phyloP scores from a whole-genome alignment of 2,329 filamentous ascomycete genomes.

The Amauroascus niger region DNA sequence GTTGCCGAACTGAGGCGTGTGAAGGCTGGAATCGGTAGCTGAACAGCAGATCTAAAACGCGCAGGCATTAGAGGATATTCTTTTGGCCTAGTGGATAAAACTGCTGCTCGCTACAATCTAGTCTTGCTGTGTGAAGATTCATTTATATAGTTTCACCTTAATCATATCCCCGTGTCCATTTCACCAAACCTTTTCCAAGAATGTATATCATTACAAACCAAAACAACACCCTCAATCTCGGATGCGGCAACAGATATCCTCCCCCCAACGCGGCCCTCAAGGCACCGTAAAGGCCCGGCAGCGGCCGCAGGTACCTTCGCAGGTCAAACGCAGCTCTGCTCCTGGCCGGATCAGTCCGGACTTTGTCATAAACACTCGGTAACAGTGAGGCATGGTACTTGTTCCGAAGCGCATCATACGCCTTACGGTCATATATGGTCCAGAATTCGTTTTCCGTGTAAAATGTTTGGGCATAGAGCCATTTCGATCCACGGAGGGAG shows the following conservation, averaged over 20 bases:
- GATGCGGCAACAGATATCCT: conserved; percentile 6
- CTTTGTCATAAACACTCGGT: conserved; percentile 34
- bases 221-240: background rate
- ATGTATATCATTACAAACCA: background rate
- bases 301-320: conserved; percentile 1
- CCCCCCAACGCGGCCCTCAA: background rate
- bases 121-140: too few species aligned
- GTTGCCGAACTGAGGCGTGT: too few species aligned
- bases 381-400: conserved; percentile 32
- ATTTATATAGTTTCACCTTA: too few species aligned
- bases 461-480: conserved; percentile 79
- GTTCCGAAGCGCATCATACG: conserved; percentile 31
- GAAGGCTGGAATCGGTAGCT: too few species aligned
- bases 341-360: conserved; percentile 16
- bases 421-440: conserved; percentile 32
- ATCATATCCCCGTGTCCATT: background rate
- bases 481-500: conserved; percentile 68
- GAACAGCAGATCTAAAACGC: too few species aligned
- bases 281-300: conserved; percentile 7
- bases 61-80: too few species aligned
- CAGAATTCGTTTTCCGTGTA: conserved; percentile 53
- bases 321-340: conserved; percentile 1
- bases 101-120: too few species aligned
- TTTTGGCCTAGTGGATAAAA: too few species aligned
- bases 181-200: background rate